Evolutionary conservation across 2,329 filamentous ascomycete genomes (phyloP).

Genomic region (Clonostachys byssicola): DNA sequence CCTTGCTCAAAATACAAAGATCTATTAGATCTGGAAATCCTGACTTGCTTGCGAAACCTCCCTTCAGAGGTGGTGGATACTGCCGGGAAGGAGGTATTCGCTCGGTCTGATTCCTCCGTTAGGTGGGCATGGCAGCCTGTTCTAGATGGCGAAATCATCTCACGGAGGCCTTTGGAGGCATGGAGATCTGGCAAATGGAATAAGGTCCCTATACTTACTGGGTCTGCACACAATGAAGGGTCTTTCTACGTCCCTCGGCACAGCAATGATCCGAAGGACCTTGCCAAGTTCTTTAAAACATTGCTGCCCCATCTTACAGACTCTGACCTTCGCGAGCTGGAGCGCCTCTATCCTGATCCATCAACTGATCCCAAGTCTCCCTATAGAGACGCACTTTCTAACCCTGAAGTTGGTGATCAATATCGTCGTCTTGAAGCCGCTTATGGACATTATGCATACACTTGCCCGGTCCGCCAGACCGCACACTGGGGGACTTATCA

Average conservation of each 20-base stretch:
- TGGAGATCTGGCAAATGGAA: constrained; percentile 24
- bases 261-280: constrained; percentile 12
- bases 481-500: constrained; percentile 26
- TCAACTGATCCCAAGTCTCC: constrained; percentile 21
- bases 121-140: constrained; percentile 25
- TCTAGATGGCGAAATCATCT: constrained; percentile 19
- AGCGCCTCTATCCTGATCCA: constrained; percentile 27
- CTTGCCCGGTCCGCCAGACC: constrained; percentile 37
- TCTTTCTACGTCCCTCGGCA: constrained; percentile 16
- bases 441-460: constrained; percentile 37
- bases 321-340: constrained; percentile 16
- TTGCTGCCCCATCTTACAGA: constrained; percentile 24
- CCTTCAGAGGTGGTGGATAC: constrained; percentile 14
- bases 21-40: constrained; percentile 15
- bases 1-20: constrained; percentile 15
- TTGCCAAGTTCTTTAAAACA: constrained; percentile 15
- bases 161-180: constrained; percentile 17
- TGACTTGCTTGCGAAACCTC: constrained; percentile 13
- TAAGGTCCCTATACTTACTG: constrained; percentile 20
- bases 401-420: constrained; percentile 34
- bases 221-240: constrained; percentile 20
- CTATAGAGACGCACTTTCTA: constrained; percentile 14
- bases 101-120: constrained; percentile 16
- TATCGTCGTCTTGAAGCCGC: constrained; percentile 37
- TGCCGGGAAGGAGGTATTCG: constrained; percentile 19